These are phyloP conservation scores for Musa troglodytarum DNA, from an alignment of 176 grass and related monocot genomes.

Conservation along the genomic window DNA sequence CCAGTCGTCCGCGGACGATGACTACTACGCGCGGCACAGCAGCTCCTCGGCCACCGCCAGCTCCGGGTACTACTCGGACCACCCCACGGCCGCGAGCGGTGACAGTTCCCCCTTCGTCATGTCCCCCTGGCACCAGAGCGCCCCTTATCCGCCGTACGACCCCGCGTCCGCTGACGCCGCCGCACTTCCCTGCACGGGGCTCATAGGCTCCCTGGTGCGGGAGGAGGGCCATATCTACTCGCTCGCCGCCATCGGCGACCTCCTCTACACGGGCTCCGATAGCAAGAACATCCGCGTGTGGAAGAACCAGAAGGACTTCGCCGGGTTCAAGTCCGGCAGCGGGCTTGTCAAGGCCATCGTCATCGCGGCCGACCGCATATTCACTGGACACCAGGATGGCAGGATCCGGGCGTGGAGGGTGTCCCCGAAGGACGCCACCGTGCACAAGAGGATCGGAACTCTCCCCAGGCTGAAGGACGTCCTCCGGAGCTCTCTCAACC, in stretches of 20 bases:
- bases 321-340: constrained; percentile 4
- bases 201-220: neutral
- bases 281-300: constrained; percentile 9
- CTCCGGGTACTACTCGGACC: neutral
- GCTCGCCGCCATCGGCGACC: neutral
- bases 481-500: constrained; percentile 71
- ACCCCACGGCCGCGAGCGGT: neutral
- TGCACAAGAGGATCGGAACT: constrained; percentile 81
- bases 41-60: neutral
- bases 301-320: constrained; percentile 5
- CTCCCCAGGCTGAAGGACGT: constrained; percentile 82
- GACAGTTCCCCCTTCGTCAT: neutral
- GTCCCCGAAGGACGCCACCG: constrained; percentile 56
- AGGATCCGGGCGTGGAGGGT: constrained; percentile 87
- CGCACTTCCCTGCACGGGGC: neutral
- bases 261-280: neutral
- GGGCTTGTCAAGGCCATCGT: constrained; percentile 71
- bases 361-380: constrained; percentile 79
- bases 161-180: neutral
- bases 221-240: constrained; percentile 4
- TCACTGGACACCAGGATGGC: constrained; percentile 94
- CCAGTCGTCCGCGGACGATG: neutral
- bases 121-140: neutral
- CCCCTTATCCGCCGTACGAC: neutral
- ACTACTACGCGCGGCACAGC: neutral